Evolutionary conservation across 495 filamentous ascomycete genomes (phyloP).

Genomic region (Sphaerosporella brunnea): DNA sequence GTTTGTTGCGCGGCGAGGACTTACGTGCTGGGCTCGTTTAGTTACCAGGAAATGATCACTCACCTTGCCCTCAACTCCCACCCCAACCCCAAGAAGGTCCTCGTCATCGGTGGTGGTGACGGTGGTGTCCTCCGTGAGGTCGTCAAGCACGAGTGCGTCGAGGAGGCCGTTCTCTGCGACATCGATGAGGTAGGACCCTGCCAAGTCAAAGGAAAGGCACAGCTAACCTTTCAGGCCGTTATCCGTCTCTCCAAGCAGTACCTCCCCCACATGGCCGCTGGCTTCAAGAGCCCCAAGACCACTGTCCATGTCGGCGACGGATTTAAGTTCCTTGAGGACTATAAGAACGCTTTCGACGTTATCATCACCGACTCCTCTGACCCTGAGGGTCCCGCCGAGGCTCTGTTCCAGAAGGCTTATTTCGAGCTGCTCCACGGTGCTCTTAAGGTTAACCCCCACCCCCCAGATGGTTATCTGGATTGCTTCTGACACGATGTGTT

Average conservation of each 20-base stretch:
- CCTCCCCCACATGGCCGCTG: constrained; percentile 83
- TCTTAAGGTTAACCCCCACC: constrained; percentile 33
- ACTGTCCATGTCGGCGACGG: constrained; percentile 86
- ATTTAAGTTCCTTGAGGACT: constrained; percentile 88
- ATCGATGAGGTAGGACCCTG: constrained; percentile 65
- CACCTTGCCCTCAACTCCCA: constrained; percentile 97
- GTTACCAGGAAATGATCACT: constrained; percentile 99
- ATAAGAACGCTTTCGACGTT: constrained; percentile 91
- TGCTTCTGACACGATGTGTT: constrained; percentile 2
- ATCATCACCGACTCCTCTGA: constrained; percentile 99
- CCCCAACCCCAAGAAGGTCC: constrained; percentile 90
- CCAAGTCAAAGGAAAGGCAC: not conserved
- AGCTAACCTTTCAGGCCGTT: constrained; percentile 46
- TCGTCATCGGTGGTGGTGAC: constrained; percentile 94
- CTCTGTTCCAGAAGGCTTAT: constrained; percentile 95
- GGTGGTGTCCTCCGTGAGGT: constrained; percentile 95
- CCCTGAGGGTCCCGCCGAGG: constrained; percentile 89
- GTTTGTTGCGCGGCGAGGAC: not conserved
- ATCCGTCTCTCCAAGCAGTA: constrained; percentile 97
- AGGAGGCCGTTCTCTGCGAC: constrained; percentile 78
- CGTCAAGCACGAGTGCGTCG: constrained; percentile 75
- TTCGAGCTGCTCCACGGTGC: constrained; percentile 81
- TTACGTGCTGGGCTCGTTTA: constrained; percentile 12
- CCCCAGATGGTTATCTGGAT: not conserved
- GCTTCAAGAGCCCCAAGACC: constrained; percentile 83